These are phyloP conservation scores for Jaapia argillacea DNA, from an alignment of 768 basidiomycete species.

Conservation along the genomic window DNA sequence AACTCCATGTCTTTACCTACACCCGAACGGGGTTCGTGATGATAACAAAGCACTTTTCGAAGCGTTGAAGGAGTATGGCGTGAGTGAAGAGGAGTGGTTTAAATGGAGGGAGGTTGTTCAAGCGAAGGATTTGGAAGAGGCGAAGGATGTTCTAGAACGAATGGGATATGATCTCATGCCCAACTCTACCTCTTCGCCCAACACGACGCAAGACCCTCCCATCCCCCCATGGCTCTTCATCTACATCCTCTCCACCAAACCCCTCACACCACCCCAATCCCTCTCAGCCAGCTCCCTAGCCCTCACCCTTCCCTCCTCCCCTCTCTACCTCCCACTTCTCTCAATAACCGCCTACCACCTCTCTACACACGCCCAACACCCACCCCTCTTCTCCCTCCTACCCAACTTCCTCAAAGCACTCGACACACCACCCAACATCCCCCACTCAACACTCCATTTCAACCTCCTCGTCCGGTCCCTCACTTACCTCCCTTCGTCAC, in stretches of 20 bases:
- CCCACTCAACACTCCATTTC: slow-evolving; percentile 23
- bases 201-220: slow-evolving; percentile 4
- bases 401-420: slow-evolving; percentile 17
- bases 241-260: slow-evolving; percentile 35
- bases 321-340: slow-evolving; percentile 32
- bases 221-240: slow-evolving; percentile 48
- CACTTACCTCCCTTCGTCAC: slow-evolving; percentile 25
- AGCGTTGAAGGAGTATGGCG: slow-evolving; percentile 21
- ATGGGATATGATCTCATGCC: slow-evolving; percentile 1
- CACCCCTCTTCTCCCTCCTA: slow-evolving; percentile 34
- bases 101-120: slow-evolving; percentile 28
- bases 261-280: slow-evolving; percentile 36
- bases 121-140: slow-evolving; percentile 23
- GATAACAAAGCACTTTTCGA: slow-evolving; percentile 14
- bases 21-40: too few species aligned
- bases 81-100: slow-evolving; percentile 27
- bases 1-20: too few species aligned
- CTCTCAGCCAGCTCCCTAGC: slow-evolving; percentile 32
- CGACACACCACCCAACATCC: background rate
- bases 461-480: slow-evolving; percentile 46
- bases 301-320: slow-evolving; percentile 20
- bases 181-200: background rate
- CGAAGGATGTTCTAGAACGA: slow-evolving; percentile 15
- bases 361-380: slow-evolving; percentile 35
- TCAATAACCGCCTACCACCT: slow-evolving; percentile 39